Conservation (phyloP, 1,284 basidiomycete species). For the Malassezia arunalokei region DNA sequence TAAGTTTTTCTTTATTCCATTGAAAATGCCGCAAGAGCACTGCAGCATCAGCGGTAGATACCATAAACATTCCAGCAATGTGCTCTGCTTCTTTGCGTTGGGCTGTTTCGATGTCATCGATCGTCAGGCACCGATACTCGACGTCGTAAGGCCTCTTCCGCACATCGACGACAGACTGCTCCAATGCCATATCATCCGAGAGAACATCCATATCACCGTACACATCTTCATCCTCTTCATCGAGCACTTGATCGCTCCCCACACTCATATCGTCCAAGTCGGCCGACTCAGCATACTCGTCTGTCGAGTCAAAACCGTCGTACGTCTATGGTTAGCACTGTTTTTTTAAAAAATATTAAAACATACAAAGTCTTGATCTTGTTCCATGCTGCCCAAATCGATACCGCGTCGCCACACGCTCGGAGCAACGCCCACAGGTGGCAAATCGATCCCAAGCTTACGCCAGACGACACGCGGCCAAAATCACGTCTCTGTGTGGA, state of each 20-base stretch:
- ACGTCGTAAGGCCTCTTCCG: slow-evolving; percentile 36
- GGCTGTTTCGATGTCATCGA: slow-evolving; percentile 24
- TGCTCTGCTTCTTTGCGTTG: slow-evolving; percentile 41
- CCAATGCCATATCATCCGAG: slow-evolving; percentile 2
- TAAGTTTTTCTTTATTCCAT: slow-evolving; percentile 92
- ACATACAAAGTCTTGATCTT: no score
- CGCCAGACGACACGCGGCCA: no score
- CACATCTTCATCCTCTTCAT: slow-evolving; percentile 8
- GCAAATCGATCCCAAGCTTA: no score
- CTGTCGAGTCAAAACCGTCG: slow-evolving; percentile 34
- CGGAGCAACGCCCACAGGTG: no score
- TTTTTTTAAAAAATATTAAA: no score
- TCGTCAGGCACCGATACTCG: slow-evolving; percentile 31
- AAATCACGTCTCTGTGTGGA: no score
- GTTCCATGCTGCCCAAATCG: no score
- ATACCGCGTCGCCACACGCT: no score
- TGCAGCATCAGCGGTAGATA: slow-evolving; percentile 53
- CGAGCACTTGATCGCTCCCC: neutral
- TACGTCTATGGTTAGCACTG: slow-evolving; percentile 2
- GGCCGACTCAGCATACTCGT: slow-evolving; percentile 35
- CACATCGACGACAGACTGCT: slow-evolving; percentile 14
- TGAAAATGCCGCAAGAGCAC: slow-evolving; percentile 70
- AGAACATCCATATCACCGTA: slow-evolving; percentile 3
- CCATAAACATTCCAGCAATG: slow-evolving; percentile 39
- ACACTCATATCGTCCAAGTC: slow-evolving; percentile 20